A percentile compares a stretch with the other conserved stretches of the same genome.
Evolutionary conservation across 176 grass and related monocot genomes (phyloP).

Genomic region (Areca catechu): DNA sequence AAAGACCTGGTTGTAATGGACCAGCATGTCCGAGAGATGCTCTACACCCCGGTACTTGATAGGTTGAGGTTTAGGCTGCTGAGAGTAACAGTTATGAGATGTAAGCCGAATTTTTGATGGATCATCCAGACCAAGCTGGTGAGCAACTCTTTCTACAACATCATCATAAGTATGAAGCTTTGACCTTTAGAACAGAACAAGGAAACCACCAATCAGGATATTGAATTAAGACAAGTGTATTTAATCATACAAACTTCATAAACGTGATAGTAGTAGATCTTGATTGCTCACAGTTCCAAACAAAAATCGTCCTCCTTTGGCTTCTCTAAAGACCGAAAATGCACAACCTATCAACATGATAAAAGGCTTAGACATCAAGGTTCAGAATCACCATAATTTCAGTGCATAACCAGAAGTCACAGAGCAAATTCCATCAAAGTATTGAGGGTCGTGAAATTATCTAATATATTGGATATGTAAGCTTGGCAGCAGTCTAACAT

Average conservation of each 20-base stretch:
- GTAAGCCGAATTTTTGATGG: constrained; percentile 89
- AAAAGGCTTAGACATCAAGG: not conserved
- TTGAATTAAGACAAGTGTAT: not conserved
- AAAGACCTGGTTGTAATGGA: constrained; percentile 82
- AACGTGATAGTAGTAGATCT: constrained; percentile 14
- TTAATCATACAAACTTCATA: constrained; percentile 11
- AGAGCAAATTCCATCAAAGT: no score
- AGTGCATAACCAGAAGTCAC: no score
- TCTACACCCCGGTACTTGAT: constrained; percentile 73
- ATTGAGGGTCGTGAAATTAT: no score
- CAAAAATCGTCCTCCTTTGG: constrained; percentile 80
- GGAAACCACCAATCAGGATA: not conserved
- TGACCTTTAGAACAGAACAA: constrained; percentile 42
- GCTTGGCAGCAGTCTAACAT: no score
- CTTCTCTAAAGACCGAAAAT: constrained; percentile 78
- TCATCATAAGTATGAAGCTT: constrained; percentile 84
- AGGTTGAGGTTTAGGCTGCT: constrained; percentile 92
- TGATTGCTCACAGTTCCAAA: constrained; percentile 63
- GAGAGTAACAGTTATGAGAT: constrained; percentile 89
- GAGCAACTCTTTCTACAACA: constrained; percentile 79
- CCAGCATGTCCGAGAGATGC: constrained; percentile 83
- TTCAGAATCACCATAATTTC: not conserved
- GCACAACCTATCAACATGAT: constrained; percentile 49
- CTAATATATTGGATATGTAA: no score
- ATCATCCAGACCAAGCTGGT: constrained; percentile 60